These are phyloP conservation scores for Marasmius oreades DNA, from an alignment of 1,284 basidiomycete genomes.

Conservation along the genomic window DNA sequence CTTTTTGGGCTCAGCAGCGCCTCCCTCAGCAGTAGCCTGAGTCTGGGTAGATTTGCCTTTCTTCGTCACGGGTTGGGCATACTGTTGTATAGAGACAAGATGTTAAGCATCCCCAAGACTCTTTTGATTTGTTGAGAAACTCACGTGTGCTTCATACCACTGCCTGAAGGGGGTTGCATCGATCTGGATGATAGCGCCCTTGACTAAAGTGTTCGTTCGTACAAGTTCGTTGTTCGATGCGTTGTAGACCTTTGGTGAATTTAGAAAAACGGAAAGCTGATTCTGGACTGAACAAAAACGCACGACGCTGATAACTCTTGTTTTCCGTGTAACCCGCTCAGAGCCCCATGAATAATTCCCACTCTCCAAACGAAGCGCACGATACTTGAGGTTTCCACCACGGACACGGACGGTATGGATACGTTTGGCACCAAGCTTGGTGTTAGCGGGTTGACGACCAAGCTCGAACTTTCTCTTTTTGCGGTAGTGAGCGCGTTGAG, in stretches of 20 bases:
- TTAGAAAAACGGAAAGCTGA: neutral
- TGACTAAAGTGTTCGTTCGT: constrained; percentile 96
- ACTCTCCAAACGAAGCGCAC: constrained; percentile 89
- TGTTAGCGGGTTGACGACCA: constrained; percentile 93
- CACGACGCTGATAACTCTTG: constrained; percentile 91
- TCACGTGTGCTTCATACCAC: constrained; percentile 95
- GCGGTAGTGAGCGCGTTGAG: constrained; percentile 93
- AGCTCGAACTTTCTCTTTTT: constrained; percentile 99
- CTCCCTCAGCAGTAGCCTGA: constrained; percentile 39
- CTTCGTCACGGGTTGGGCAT: constrained; percentile 88
- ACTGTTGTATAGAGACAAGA: constrained; percentile 45
- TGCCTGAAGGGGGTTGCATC: constrained; percentile 97
- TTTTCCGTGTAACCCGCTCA: constrained; percentile 89
- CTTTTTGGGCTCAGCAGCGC: constrained; percentile 65
- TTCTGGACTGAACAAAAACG: constrained; percentile 34
- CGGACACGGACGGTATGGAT: constrained; percentile 91
- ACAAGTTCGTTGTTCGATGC: constrained; percentile 98
- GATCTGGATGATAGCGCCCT: constrained; percentile 90
- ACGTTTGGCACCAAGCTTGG: constrained; percentile 91
- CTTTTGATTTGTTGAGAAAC: too few relatives aligned
- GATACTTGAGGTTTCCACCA: constrained; percentile 91
- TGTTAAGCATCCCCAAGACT: constrained; percentile 1
- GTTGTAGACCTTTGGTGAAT: constrained; percentile 78
- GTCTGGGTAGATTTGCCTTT: constrained; percentile 58
- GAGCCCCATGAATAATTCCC: constrained; percentile 98